Percentiles rank a stretch among this genome's conserved stretches.
phyloP scores from a whole-genome alignment of 2,329 filamentous ascomycete species.

The Hymenoscyphus salicellus region DNA sequence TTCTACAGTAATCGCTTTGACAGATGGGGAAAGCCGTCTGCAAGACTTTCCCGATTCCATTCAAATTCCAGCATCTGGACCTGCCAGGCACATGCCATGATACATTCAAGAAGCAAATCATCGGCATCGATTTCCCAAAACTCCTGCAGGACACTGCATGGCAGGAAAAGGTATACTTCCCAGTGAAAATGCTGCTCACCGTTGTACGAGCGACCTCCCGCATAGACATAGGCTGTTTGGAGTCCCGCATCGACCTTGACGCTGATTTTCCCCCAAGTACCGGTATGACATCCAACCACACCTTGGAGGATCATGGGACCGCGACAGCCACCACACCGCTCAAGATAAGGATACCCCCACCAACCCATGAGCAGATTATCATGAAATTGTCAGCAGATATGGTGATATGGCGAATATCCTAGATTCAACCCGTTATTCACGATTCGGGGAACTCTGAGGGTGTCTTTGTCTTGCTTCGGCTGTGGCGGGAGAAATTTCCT shows the following conservation, averaged over 20 bases:
- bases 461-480: too few relatives aligned
- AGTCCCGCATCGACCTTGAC: too few relatives aligned
- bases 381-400: slow-evolving; percentile 10
- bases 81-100: slow-evolving; percentile 18
- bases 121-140: background rate
- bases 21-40: too few relatives aligned
- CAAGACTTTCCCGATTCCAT: too few relatives aligned
- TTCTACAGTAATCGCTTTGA: too few relatives aligned
- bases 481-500: too few relatives aligned
- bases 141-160: slow-evolving; percentile 5
- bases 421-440: background rate
- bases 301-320: slow-evolving; percentile 16
- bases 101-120: slow-evolving; percentile 14
- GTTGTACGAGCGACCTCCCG: slow-evolving; percentile 8
- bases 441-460: too few relatives aligned
- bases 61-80: background rate
- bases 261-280: background rate
- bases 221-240: background rate
- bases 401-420: background rate
- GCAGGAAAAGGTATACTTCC: background rate
- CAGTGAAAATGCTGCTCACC: background rate
- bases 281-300: slow-evolving; percentile 4
- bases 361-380: slow-evolving; percentile 20
- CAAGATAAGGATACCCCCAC: slow-evolving; percentile 1
- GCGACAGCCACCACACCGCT: background rate